Evolutionary conservation across 148 eudicot species (phyloP).

Genomic region (Salicornia ramosissima): DNA sequence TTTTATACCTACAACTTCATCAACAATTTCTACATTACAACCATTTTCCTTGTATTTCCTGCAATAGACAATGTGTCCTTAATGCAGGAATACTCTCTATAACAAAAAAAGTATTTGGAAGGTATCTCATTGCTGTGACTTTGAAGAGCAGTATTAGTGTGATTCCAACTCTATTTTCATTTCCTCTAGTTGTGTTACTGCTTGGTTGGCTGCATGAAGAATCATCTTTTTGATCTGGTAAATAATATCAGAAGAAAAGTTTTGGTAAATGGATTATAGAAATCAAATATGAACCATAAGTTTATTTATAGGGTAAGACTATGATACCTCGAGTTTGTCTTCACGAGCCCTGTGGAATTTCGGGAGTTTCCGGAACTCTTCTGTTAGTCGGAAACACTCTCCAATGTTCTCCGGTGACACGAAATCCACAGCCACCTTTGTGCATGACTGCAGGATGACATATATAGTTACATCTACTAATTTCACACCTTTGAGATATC

Average conservation of each 20-base stretch:
- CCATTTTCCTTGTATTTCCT: not conserved
- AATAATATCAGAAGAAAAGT: not conserved
- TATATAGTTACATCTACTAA: slow-evolving; percentile 3
- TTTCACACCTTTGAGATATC: too few relatives aligned
- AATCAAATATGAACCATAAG: not conserved
- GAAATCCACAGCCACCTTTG: slow-evolving; percentile 87
- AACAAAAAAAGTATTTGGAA: not conserved
- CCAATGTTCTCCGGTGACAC: slow-evolving; percentile 83
- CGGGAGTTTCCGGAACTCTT: slow-evolving; percentile 75
- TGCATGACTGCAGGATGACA: slow-evolving; percentile 57
- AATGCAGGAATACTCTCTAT: not conserved
- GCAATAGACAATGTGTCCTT: slow-evolving; percentile 4
- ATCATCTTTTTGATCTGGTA: slow-evolving; percentile 90
- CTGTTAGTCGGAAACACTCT: slow-evolving; percentile 67
- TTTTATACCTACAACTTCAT: not conserved
- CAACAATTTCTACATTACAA: not conserved
- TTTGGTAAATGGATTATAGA: not conserved
- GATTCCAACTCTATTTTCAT: slow-evolving; percentile 19
- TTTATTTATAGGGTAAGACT: not conserved
- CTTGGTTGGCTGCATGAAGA: slow-evolving; percentile 62
- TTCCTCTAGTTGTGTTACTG: slow-evolving; percentile 42
- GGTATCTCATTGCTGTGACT: not conserved
- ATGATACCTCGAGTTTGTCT: slow-evolving; percentile 84
- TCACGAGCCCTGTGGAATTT: slow-evolving; percentile 68
- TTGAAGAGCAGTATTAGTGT: not conserved